Evolutionary conservation across 2,329 filamentous ascomycete species (phyloP), one percentile per base, ranked within the genome.

Genomic region (Xylaria sp.): DNA sequence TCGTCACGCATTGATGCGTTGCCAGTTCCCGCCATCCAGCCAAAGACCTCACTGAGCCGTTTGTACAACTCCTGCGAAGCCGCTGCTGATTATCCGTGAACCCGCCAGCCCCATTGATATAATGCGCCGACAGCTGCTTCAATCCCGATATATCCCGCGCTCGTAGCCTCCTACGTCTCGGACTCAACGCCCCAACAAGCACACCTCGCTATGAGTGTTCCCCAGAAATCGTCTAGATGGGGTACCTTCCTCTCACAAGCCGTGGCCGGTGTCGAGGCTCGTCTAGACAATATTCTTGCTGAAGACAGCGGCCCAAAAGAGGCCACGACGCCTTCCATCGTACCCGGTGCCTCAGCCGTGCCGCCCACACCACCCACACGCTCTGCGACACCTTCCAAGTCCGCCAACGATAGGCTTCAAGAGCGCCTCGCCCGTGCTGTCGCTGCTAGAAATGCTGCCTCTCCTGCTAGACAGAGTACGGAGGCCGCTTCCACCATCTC

Each of bases 191-290:
- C 20, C 49, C 58, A 51, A 51, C 62, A 29, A 60, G 55, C 65
- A 59, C 49, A 47, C 47, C 42, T 61, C 66, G 56, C 51, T 60
- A 87, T 87, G 84, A 79, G 84, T 70, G 79, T 81, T 69, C 80
- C 83, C 38, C 80, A 79, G 69, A 86, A 87, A 72, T 82, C 85
- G 68, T 86, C 87, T 57, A 86, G 87, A 88, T 94, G 92, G 92
- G 91, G 90, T 51, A 89, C 89, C 36, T 91, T 97, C 77, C 86
- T 97, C 67, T 92, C 94, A 71, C 93, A 95, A 79, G 94, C 95
- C 70, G 93, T 98, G 67, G 94, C 94, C 61, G 94, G 94, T 67
- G 92, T 99, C 65, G 96, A 99, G 81, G 96, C 94, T 66, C 90
- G 92, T 49, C 87, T 99, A 66, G 96, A 99, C 79, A 94, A 88